Conservation (phyloP, 1,284 basidiomycete genomes). For the Sporisorium scitamineum region DNA sequence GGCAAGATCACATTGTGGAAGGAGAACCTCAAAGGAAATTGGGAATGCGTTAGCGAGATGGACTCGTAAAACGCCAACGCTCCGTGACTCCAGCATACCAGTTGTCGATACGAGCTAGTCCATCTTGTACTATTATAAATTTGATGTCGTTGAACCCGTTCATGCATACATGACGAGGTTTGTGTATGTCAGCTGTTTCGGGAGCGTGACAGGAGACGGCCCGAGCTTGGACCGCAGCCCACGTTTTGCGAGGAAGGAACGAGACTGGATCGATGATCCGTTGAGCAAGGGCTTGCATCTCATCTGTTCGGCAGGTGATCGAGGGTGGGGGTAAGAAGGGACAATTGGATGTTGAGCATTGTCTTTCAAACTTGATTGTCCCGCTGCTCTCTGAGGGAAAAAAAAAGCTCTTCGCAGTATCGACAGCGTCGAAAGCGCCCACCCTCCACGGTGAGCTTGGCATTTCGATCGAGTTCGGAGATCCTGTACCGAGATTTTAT, state of each 20-base stretch:
- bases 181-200: neutral
- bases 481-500: neutral
- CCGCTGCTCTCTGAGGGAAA: neutral
- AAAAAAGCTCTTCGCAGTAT: neutral
- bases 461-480: neutral
- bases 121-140: slow-evolving; percentile 1
- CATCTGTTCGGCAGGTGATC: neutral
- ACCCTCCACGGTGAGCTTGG: neutral
- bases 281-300: neutral
- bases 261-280: neutral
- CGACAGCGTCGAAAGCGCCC: neutral
- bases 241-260: neutral
- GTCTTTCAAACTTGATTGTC: neutral
- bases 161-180: neutral
- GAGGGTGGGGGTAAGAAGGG: neutral
- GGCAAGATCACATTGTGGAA: slow-evolving; percentile 99
- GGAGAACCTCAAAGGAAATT: slow-evolving; percentile 90
- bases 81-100: neutral
- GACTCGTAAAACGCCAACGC: slow-evolving; percentile 28
- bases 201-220: too few species aligned
- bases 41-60: slow-evolving; percentile 83
- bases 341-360: neutral
- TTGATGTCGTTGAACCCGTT: neutral
- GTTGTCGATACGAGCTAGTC: neutral
- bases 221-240: neutral